Conservation (phyloP, 1,284 basidiomycete genomes). For the Blastosporella zonata region DNA sequence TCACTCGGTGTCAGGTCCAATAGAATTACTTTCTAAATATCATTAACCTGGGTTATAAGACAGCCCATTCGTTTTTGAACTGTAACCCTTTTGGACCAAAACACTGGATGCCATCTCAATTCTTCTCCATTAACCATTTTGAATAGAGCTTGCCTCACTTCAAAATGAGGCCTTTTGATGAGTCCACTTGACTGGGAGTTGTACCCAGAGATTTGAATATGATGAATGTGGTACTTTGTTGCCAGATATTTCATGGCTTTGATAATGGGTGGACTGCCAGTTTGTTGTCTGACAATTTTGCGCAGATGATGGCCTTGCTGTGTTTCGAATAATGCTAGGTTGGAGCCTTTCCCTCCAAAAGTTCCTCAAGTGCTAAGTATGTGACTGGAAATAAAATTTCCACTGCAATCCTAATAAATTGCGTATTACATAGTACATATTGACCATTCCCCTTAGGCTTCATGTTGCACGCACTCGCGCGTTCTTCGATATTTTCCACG, state of each 20-base stretch:
- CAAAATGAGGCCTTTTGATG: not conserved
- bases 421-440: too few species aligned
- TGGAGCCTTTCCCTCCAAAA: too few species aligned
- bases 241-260: not conserved
- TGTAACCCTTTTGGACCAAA: not conserved
- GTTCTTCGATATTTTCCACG: not conserved
- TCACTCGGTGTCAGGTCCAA: too few species aligned
- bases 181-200: not conserved
- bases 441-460: too few species aligned
- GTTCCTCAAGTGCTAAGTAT: too few species aligned
- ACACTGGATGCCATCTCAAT: constrained; percentile 28
- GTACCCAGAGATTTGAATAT: not conserved
- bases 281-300: constrained; percentile 1
- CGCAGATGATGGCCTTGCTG: not conserved
- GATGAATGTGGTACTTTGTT: not conserved
- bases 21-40: too few species aligned
- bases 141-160: not conserved
- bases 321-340: too few species aligned
- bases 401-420: too few species aligned
- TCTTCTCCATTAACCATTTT: constrained; percentile 23
- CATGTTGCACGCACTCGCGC: too few species aligned
- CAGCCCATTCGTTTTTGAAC: not conserved
- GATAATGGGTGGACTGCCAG: not conserved
- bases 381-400: too few species aligned
- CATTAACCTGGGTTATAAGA: too few species aligned